These are phyloP conservation scores for Barbarea vulgaris DNA, from an alignment of 345 rosid genomes.

Conservation along the genomic window DNA sequence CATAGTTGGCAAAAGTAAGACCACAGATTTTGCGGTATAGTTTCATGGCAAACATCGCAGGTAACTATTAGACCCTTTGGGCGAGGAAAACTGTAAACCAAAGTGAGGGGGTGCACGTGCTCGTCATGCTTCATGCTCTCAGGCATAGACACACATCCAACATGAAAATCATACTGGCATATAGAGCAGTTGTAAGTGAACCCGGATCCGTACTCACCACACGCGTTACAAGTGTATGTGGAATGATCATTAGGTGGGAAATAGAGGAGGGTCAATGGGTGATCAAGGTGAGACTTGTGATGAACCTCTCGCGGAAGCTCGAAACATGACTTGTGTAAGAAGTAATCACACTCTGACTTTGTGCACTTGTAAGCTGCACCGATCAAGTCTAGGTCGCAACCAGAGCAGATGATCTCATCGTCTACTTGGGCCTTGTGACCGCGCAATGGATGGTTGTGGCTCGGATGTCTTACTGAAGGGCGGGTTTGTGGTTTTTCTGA, in stretches of 20 bases:
- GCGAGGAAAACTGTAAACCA: not conserved
- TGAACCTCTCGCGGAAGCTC: not conserved
- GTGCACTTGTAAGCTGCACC: slow-evolving; percentile 4
- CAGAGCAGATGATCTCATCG: slow-evolving; percentile 5
- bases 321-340: slow-evolving; percentile 16
- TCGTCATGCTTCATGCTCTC: not conserved
- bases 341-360: slow-evolving; percentile 10
- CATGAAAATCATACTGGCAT: slow-evolving; percentile 1
- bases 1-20: not conserved
- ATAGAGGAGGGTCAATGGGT: slow-evolving; percentile 8
- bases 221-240: not conserved
- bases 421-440: not conserved
- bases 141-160: not conserved
- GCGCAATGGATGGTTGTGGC: slow-evolving; percentile 10
- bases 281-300: slow-evolving; percentile 15
- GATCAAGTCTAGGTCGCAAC: not conserved
- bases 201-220: slow-evolving; percentile 3
- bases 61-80: not conserved
- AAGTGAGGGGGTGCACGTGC: not conserved
- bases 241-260: not conserved
- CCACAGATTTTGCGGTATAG: not conserved
- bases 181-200: not conserved
- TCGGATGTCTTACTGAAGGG: not conserved
- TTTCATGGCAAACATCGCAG: not conserved
- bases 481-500: not conserved